phyloP scores from a whole-genome alignment of 768 basidiomycete species.

The Termitomyces sp. region DNA sequence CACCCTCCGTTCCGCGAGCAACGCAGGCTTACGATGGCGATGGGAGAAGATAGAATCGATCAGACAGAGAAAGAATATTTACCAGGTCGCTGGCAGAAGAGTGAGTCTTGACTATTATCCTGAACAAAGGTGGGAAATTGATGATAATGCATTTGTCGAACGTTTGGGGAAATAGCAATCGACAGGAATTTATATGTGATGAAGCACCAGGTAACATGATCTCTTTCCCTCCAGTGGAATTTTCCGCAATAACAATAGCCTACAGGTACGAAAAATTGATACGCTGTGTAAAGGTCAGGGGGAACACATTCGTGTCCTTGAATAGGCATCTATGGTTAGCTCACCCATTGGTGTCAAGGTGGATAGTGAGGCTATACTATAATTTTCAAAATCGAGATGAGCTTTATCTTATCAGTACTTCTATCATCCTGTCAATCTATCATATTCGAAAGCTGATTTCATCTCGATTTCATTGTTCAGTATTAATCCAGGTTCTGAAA shows the following conservation, averaged over 20 bases:
- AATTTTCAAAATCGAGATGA: constrained; percentile 95
- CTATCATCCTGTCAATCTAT: constrained; percentile 19
- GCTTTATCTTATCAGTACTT: constrained; percentile 80
- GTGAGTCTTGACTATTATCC: constrained; percentile 87
- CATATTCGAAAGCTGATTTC: constrained; percentile 22
- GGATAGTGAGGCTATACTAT: constrained; percentile 92
- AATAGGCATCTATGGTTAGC: constrained; percentile 62
- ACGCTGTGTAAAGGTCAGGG: constrained; percentile 97
- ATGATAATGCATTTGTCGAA: constrained; percentile 79
- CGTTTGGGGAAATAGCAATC: constrained; percentile 71
- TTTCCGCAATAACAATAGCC: constrained; percentile 16
- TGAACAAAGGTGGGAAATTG: constrained; percentile 76
- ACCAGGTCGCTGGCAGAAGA: constrained; percentile 72
- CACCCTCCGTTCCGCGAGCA: constrained; percentile 65
- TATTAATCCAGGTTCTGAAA: constrained; percentile 65
- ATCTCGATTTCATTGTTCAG: constrained; percentile 52
- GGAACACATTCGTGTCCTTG: constrained; percentile 19
- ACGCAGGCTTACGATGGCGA: constrained; percentile 68
- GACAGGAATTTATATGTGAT: constrained; percentile 86
- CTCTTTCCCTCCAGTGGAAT: constrained; percentile 9
- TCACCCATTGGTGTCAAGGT: constrained; percentile 72
- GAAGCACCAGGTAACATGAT: constrained; percentile 69
- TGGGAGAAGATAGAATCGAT: constrained; percentile 68
- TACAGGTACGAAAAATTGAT: constrained; percentile 77
- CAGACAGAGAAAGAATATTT: constrained; percentile 67